These are phyloP conservation scores for Neofusicoccum parvum DNA, from an alignment of 2,329 filamentous ascomycete species.

Conservation along the genomic window DNA sequence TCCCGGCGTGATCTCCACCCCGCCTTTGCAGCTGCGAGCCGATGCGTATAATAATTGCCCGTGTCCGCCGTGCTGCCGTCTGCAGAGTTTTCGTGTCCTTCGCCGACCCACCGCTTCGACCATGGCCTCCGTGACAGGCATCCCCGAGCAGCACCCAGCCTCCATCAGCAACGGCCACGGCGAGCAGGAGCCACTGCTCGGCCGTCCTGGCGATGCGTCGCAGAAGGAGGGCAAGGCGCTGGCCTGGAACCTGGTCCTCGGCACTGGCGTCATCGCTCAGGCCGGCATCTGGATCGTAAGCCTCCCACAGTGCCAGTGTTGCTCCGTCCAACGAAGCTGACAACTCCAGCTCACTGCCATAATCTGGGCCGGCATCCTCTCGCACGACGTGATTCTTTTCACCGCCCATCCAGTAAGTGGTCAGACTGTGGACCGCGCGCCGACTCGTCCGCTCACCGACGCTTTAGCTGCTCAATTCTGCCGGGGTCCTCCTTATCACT, in stretches of 20 bases:
- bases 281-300: conserved; percentile 69
- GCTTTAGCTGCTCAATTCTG: conserved; percentile 54
- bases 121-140: conserved; percentile 72
- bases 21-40: conserved; percentile 1
- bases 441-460: conserved; percentile 15
- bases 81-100: background rate
- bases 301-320: background rate
- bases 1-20: conserved; percentile 8
- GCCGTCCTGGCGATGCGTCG: conserved; percentile 70
- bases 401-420: conserved; percentile 78
- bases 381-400: conserved; percentile 74
- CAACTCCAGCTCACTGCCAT: conserved; percentile 63
- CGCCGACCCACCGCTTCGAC: background rate
- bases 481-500: conserved; percentile 73
- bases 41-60: conserved; percentile 4
- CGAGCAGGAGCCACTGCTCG: conserved; percentile 69
- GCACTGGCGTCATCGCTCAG: conserved; percentile 80
- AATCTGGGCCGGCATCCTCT: conserved; percentile 77
- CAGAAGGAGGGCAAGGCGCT: conserved; percentile 68
- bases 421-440: conserved; percentile 2
- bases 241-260: conserved; percentile 77
- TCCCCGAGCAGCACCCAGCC: conserved; percentile 56
- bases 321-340: background rate
- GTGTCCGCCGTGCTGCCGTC: background rate
- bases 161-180: conserved; percentile 37